Evolutionary conservation across 2,329 filamentous ascomycete genomes (phyloP), one percentile per base, ranked within the genome.

Genomic region (Corinectria fuckeliana): DNA sequence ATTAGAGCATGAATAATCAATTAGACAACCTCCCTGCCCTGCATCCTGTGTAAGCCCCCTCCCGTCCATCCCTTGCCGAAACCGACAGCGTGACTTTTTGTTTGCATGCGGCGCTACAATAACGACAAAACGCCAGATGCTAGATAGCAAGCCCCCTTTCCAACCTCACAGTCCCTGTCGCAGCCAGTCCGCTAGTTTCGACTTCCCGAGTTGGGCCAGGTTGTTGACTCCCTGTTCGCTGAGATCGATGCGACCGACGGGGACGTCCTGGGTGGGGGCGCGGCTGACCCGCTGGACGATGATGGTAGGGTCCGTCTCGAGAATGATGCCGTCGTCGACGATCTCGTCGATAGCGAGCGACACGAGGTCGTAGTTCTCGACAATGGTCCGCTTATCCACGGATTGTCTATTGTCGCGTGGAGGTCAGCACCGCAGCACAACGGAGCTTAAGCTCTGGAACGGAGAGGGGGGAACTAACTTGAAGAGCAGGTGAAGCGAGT

Each of bases 341-440:
- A 96, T 94, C 78, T 99, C 95, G 77, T 99, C 95, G 65, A 99
- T 91, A 42, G 93, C 92, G 53, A 99, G 87, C 13, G 93, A 91
- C 63, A 97, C 91, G 20, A 98, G 86, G 78, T 98, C 95, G 82
- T 98, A 99, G 85, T 98, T 98, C 80, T 99, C 95, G 73, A 98
- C 90, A 67, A 98, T 93, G 58, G 95, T 98, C 68, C 95, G 90
- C 85, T 97, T 97, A 82, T 99, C 95, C 50, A 96, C 93, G 30
- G 92, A 92, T 85, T 96, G 94, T 78, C 92, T 97, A 67, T 41
- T 25, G 28, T 18, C 32, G 61, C 50, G 28, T 10, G 13, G 16
- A 26, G 58, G 64, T 61, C 58, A 60, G 32, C 18, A 60, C 14
- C 32, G 41, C 42, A 36, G 49, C 18, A 21, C 32, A 26, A 26